phyloP scores from a whole-genome alignment of 2,329 filamentous ascomycete genomes.

The Zalaria obscura region DNA sequence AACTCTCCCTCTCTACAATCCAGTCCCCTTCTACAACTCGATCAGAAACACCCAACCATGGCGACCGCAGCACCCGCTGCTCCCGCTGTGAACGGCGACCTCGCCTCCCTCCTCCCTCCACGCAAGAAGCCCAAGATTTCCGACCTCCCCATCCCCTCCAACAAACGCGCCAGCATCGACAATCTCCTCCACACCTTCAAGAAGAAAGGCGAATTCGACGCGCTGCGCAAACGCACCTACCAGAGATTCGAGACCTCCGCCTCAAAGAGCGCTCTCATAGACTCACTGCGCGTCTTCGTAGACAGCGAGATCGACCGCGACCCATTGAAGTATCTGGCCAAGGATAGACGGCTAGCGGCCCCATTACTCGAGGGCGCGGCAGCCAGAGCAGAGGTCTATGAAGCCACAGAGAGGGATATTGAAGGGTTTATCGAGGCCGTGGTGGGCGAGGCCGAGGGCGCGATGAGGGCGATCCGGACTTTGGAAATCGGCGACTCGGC shows the following conservation, averaged over 20 bases:
- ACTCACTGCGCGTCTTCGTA: slow-evolving; percentile 36
- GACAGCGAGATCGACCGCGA: slow-evolving; percentile 64
- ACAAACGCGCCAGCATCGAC: slow-evolving; percentile 62
- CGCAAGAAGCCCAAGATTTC: slow-evolving; percentile 55
- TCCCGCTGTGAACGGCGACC: no score
- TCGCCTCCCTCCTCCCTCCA: slow-evolving; percentile 10
- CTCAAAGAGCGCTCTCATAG: slow-evolving; percentile 45
- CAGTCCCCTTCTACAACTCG: no score
- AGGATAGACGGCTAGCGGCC: slow-evolving; percentile 60
- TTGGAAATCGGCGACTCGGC: slow-evolving; percentile 56
- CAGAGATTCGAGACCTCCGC: slow-evolving; percentile 60
- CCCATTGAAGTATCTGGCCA: slow-evolving; percentile 49
- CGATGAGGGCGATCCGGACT: slow-evolving; percentile 53
- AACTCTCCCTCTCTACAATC: no score
- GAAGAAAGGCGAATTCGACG: slow-evolving; percentile 74
- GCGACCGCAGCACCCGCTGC: no score
- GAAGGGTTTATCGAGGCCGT: slow-evolving; percentile 51
- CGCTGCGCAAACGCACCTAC: slow-evolving; percentile 63
- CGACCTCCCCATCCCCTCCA: slow-evolving; percentile 58
- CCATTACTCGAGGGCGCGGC: slow-evolving; percentile 66
- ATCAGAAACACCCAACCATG: background rate
- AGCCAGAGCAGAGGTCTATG: slow-evolving; percentile 63
- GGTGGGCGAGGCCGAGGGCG: slow-evolving; percentile 50
- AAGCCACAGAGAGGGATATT: slow-evolving; percentile 53
- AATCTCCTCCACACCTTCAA: slow-evolving; percentile 68